Base-by-base conservation (phyloP, 116 monocot genomes). In the Phalaenopsis hybrid region DNA sequence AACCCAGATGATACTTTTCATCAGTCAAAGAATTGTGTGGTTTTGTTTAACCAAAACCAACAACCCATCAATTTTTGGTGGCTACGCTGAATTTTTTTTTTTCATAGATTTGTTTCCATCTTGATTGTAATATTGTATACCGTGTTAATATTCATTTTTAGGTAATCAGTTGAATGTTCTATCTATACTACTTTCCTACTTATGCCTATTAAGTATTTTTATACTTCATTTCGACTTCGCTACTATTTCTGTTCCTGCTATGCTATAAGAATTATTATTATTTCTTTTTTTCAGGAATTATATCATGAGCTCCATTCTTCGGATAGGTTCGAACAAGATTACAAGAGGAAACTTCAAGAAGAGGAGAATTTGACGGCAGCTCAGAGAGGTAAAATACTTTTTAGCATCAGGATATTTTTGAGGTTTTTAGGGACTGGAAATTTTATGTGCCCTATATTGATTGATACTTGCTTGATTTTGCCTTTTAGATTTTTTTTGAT, bases 311-410 rank as follows among this genome's bases (percentile, higher is more conserved):
- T 90, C 65, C 88, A 90, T 86, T 84, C 90, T 44, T 81, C 88
- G 75, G 90, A 90, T 86, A 90, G 88, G 83, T 83, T 90, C 82
- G 86, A 88, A 50, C 86, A 88, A 82, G 90, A 90, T 79, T 90
- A 90, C 82, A 70, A 44, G 81, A 81, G 90, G 57, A 90, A 84
- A 81, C 77, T 84, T 67, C 85, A 90, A 84, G 90, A 90, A 82
- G 90, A 90, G 83, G 86, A 86, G 46, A 76, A 44, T 79, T 75
- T 81, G 49, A 78, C 44, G 76, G 81, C 77, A 73, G 65, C 79
- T 82, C 90, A 88, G 82, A 86, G 83, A 88, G 90, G 90, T 90
- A 51, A 82, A 75, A 67, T 79, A 23, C 16, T 82, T 52, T n/a
- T 78, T 3, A 61, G 7, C 80, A n/a, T 8, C 37, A n/a, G 6